Percentiles rank a stretch among this genome's conserved stretches.
These are phyloP conservation scores for Geotrichum ghanense DNA, from an alignment of 805 yeast species.

Conservation along the genomic window DNA sequence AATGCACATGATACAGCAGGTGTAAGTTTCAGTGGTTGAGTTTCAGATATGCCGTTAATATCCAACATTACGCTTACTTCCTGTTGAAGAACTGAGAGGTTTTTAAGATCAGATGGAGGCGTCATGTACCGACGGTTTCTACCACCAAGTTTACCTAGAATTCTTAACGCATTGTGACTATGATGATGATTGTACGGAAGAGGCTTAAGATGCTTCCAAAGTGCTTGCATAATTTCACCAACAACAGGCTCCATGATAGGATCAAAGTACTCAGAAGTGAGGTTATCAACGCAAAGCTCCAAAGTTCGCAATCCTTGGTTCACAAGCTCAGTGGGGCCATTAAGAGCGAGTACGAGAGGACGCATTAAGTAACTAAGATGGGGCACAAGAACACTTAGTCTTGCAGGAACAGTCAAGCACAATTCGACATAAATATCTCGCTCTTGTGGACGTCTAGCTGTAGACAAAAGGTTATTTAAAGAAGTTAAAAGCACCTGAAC, in stretches of 20 bases:
- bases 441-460: constrained; percentile 81
- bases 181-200: constrained; percentile 92
- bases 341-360: constrained; percentile 83
- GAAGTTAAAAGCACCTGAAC: constrained; percentile 79
- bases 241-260: constrained; percentile 95
- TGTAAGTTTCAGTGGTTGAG: constrained; percentile 65
- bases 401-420: constrained; percentile 90
- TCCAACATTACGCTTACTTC: constrained; percentile 58
- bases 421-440: constrained; percentile 90
- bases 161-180: constrained; percentile 86
- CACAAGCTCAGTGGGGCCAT: constrained; percentile 83
- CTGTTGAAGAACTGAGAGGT: constrained; percentile 32
- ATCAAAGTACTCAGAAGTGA: constrained; percentile 93
- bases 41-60: constrained; percentile 53
- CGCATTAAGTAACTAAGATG: constrained; percentile 79
- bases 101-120: constrained; percentile 45
- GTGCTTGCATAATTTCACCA: constrained; percentile 85
- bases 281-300: constrained; percentile 89
- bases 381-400: constrained; percentile 88
- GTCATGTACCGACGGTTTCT: constrained; percentile 78
- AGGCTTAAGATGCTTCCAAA: constrained; percentile 86
- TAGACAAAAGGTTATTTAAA: constrained; percentile 67
- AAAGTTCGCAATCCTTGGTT: constrained; percentile 91
- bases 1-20: constrained; percentile 77
- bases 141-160: constrained; percentile 93